phyloP scores from a whole-genome alignment of 495 filamentous ascomycete species.

The Pyrenula massariospora region DNA sequence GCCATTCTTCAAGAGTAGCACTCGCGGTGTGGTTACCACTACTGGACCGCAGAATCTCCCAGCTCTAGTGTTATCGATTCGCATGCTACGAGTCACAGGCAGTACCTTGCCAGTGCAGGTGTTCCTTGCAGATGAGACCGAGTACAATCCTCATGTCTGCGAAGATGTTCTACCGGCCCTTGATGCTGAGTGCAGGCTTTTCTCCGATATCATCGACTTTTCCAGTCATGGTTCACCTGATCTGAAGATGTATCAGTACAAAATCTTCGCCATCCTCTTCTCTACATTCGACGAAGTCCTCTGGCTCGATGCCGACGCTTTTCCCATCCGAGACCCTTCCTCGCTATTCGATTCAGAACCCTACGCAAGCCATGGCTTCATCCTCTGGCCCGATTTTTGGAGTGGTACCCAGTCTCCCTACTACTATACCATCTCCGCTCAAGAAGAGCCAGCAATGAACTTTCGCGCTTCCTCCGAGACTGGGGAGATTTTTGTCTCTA shows the following conservation, averaged over 20 bases:
- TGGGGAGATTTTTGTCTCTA: conserved; percentile 45
- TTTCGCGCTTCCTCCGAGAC: conserved; percentile 38
- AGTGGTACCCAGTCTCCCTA: conserved; percentile 34
- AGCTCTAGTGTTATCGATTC: conserved; percentile 29
- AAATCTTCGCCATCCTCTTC: conserved; percentile 36
- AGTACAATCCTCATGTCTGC: conserved; percentile 38
- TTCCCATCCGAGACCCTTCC: conserved; percentile 32
- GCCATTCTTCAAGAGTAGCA: conserved; percentile 21
- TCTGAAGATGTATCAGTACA: conserved; percentile 33
- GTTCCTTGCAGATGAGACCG: conserved; percentile 26
- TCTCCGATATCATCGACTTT: conserved; percentile 18
- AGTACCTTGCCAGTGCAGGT: conserved; percentile 40
- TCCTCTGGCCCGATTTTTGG: conserved; percentile 57
- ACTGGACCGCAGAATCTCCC: conserved; percentile 30
- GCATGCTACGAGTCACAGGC: conserved; percentile 37
- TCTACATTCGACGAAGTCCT: conserved; percentile 38
- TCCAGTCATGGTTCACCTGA: conserved; percentile 3
- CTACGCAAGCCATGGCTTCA: conserved; percentile 38
- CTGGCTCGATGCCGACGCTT: conserved; percentile 37
- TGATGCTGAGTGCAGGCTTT: conserved; percentile 31
- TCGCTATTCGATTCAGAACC: conserved; percentile 36
- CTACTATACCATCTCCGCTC: conserved; percentile 42
- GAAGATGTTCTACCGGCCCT: conserved; percentile 26
- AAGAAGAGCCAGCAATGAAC: conserved; percentile 25
- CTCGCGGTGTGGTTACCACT: conserved; percentile 42